These are phyloP conservation scores for Pseudogymnoascus sp. DNA, from an alignment of 2,329 filamentous ascomycete genomes.

Conservation along the genomic window DNA sequence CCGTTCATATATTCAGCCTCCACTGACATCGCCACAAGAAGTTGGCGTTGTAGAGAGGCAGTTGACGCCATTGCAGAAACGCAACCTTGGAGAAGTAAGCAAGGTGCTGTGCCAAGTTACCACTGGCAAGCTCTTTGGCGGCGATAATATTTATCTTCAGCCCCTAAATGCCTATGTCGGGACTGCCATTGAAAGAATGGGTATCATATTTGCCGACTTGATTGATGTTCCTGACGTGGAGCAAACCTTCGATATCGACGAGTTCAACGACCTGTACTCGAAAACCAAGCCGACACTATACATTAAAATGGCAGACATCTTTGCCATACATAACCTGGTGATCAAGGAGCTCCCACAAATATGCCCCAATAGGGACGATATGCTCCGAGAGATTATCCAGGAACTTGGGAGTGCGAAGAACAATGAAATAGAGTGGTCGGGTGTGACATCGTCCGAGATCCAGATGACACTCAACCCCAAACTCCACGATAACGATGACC, in stretches of 20 bases:
- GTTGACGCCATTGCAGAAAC: slow-evolving; percentile 83
- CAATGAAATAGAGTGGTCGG: slow-evolving; percentile 88
- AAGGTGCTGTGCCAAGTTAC: slow-evolving; percentile 88
- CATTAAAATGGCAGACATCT: slow-evolving; percentile 97
- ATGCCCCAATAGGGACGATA: slow-evolving; percentile 74
- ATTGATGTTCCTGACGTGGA: slow-evolving; percentile 83
- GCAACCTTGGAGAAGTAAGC: slow-evolving; percentile 81
- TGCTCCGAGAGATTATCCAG: slow-evolving; percentile 82
- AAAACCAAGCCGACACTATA: slow-evolving; percentile 97
- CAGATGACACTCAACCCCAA: slow-evolving; percentile 85
- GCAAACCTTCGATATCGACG: slow-evolving; percentile 92
- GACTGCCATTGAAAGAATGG: slow-evolving; percentile 74
- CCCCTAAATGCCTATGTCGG: slow-evolving; percentile 86
- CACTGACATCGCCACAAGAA: slow-evolving; percentile 81
- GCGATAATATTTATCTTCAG: slow-evolving; percentile 91
- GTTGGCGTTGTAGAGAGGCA: slow-evolving; percentile 87
- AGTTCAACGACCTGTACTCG: slow-evolving; percentile 95
- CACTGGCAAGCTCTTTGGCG: slow-evolving; percentile 81
- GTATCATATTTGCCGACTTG: slow-evolving; percentile 65
- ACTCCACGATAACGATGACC: slow-evolving; percentile 83
- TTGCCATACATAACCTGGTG: slow-evolving; percentile 86
- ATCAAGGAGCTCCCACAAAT: slow-evolving; percentile 70
- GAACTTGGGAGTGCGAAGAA: slow-evolving; percentile 94
- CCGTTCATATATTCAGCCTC: slow-evolving; percentile 88
- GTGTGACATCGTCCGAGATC: slow-evolving; percentile 74